Percentiles rank a stretch among this genome's conserved stretches.
Conservation (phyloP, 108 stramenopile genomes). For the Thalassiosira profunda region DNA sequence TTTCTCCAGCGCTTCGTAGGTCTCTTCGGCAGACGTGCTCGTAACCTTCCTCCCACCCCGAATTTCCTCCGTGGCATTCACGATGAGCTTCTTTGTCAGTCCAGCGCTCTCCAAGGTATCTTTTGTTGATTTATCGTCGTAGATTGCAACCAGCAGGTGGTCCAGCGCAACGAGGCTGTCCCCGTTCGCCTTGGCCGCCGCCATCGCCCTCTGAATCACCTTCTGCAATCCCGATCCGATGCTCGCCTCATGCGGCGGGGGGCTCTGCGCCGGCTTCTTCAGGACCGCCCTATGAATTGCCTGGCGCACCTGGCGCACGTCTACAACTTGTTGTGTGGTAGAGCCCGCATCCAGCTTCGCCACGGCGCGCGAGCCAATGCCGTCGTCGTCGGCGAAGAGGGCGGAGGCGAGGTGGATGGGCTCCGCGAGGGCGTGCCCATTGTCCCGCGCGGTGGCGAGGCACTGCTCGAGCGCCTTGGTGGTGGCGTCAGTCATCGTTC, state of each 20-base stretch:
- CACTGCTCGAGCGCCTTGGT: constrained; percentile 69
- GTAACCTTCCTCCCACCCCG: constrained; percentile 37
- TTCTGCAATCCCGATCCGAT: constrained; percentile 53
- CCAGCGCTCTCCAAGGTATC: constrained; percentile 53
- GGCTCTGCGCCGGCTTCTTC: constrained; percentile 78
- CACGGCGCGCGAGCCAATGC: constrained; percentile 75
- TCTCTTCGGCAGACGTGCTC: constrained; percentile 82
- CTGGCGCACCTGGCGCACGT: constrained; percentile 65
- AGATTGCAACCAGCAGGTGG: constrained; percentile 70
- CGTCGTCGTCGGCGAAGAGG: constrained; percentile 67
- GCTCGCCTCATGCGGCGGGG: constrained; percentile 78
- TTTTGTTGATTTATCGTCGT: constrained; percentile 71
- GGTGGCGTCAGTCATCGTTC: constrained; percentile 84
- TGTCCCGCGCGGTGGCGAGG: constrained; percentile 69
- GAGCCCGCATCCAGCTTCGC: constrained; percentile 24
- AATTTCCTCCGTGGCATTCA: constrained; percentile 65
- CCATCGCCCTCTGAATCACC: constrained; percentile 67
- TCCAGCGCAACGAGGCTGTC: constrained; percentile 84
- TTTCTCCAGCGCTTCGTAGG: constrained; percentile 95
- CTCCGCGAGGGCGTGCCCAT: constrained; percentile 76
- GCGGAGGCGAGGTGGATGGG: constrained; percentile 78
- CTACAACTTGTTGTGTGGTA: constrained; percentile 20
- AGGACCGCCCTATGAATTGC: constrained; percentile 63
- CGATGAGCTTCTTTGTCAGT: constrained; percentile 69
- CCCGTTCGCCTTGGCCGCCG: constrained; percentile 73